Base-by-base conservation (phyloP, 2,329 filamentous ascomycete genomes). In the Rutstroemia sp. region DNA sequence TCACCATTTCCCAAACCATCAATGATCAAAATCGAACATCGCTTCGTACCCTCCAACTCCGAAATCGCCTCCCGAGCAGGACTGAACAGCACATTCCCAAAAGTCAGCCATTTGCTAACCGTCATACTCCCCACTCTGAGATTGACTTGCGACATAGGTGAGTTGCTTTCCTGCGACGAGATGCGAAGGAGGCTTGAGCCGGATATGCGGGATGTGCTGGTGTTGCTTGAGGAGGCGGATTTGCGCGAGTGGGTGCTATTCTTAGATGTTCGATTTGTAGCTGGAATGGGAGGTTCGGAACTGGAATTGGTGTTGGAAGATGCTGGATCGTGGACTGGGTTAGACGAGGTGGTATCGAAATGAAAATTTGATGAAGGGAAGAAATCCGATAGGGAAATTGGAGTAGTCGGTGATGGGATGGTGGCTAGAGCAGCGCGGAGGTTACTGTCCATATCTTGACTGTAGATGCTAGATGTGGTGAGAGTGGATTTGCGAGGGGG, bases 21-120 rank as follows among this genome's bases (percentile, higher is more conserved):
- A 56, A 94, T 79, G 17, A 94, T 86, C 3, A 94, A 77, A 25
- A 94, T 82, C 0, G 81, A 84, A 56, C 75, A 86, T 54, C 73
- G 80, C 73, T 78, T 86, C 14, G 70, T 58, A 73, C 52, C 71
- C 74, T 16, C 71, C 76, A 0, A 78, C 73, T 17, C 80, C 73
- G 41, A 81, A 72, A 92, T 77, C 62, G 89, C 84, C 47, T 89
- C 85, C 25, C 89, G 82, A 5, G 87, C 83, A 10, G 89, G 88
- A 63, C 87, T 91, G 73, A 94, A 92, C 4, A 94, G 76, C 0
- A 92, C 87, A 63, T 90, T 86, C 1, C 89, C 89, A 68, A 92
- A 92, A 0, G 87, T 89, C 23, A 94, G 79, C 89, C 88, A 94
- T 67, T 92, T 92, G 76, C 87, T 91, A 23, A 91, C 89, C 58